These are phyloP conservation scores for Trypanosoma cruzi DNA, from an alignment of 208 protist species.

Conservation along the genomic window DNA sequence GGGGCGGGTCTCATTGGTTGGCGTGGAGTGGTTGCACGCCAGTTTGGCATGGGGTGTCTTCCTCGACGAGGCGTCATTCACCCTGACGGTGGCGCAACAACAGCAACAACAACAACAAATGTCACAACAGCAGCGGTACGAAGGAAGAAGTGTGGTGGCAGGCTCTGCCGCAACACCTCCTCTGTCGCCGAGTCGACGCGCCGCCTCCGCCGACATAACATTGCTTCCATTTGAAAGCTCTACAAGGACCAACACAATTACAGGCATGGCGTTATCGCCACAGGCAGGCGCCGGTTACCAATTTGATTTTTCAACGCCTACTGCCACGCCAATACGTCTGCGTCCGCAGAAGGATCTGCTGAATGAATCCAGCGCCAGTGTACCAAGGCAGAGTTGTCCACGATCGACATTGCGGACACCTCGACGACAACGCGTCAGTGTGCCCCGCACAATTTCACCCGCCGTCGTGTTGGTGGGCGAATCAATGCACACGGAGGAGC, in stretches of 20 bases:
- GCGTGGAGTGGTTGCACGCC: constrained; percentile 44
- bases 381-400: constrained; percentile 12
- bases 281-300: constrained; percentile 11
- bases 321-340: constrained; percentile 8
- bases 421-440: constrained; percentile 10
- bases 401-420: constrained; percentile 25
- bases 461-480: not conserved
- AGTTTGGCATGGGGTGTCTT: constrained; percentile 70
- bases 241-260: not conserved
- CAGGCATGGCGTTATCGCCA: not conserved
- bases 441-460: constrained; percentile 12
- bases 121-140: no score
- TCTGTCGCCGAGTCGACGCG: not conserved
- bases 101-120: not conserved
- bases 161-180: constrained; percentile 5
- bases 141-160: not conserved
- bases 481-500: not conserved
- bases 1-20: constrained; percentile 46
- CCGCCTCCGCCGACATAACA: constrained; percentile 1
- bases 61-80: constrained; percentile 47
- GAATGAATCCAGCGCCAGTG: not conserved
- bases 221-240: constrained; percentile 20
- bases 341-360: not conserved
- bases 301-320: constrained; percentile 32
- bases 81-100: not conserved